Evolutionary conservation across 179 eudicot species (phyloP).

Genomic region (Carnegiea gigantea): DNA sequence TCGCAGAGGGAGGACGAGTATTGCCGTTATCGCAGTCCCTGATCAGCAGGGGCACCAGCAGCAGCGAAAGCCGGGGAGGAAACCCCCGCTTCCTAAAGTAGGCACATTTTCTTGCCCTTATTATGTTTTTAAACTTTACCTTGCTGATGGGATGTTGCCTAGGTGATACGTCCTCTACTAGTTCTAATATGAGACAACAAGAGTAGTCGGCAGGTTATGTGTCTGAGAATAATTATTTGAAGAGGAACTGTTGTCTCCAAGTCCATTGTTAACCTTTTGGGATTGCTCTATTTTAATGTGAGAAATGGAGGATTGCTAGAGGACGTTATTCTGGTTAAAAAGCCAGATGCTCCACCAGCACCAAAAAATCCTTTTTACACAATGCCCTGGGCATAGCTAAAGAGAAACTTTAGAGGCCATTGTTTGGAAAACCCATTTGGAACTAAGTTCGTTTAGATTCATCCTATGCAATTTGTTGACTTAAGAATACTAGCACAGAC

Average conservation of each 20-base stretch:
- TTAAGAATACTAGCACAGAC: not conserved
- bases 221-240: too few relatives aligned
- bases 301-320: not conserved
- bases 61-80: constrained; percentile 51
- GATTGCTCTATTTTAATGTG: not conserved
- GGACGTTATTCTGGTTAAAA: not conserved
- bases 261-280: not conserved
- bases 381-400: not conserved
- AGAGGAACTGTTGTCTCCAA: not conserved
- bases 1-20: constrained; percentile 84
- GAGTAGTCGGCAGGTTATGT: too few relatives aligned
- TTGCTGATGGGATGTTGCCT: not conserved
- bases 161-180: not conserved
- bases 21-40: constrained; percentile 54
- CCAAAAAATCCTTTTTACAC: not conserved
- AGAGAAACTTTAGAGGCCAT: not conserved
- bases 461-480: not conserved
- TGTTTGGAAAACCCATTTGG: not conserved
- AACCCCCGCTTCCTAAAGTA: constrained; percentile 87
- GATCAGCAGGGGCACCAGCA: constrained; percentile 50
- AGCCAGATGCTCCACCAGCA: not conserved
- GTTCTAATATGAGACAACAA: too few relatives aligned
- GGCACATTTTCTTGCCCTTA: not conserved
- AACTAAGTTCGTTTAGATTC: not conserved
- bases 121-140: not conserved